Evolutionary conservation across 73 alveolate species (phyloP).

Genomic region (Blepharisma japonicum): DNA sequence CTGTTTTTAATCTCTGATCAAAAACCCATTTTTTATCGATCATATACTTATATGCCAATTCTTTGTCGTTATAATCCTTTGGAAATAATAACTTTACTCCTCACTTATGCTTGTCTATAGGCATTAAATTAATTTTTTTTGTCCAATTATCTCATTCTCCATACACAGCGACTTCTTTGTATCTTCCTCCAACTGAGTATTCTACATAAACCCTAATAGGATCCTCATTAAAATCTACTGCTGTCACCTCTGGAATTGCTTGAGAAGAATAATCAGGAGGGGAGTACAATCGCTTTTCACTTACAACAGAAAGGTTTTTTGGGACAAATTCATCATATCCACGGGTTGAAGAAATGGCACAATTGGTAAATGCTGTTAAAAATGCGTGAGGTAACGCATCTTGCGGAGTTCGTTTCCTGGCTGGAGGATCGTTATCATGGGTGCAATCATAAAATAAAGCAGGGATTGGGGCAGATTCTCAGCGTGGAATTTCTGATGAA

Average conservation of each 20-base stretch:
- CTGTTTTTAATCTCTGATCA: background rate
- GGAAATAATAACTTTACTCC: background rate
- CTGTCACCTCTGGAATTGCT: background rate
- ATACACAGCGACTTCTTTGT: background rate
- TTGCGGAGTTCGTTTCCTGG: slow-evolving; percentile 40
- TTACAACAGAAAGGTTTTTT: slow-evolving; percentile 1
- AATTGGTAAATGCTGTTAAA: background rate
- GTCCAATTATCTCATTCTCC: background rate
- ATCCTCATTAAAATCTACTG: no score
- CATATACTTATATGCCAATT: background rate
- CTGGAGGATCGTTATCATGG: slow-evolving; percentile 11
- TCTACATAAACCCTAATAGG: background rate
- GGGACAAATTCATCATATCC: slow-evolving; percentile 36
- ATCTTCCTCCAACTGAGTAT: background rate
- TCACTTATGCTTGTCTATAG: background rate
- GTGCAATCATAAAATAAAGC: slow-evolving; percentile 30
- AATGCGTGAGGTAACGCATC: background rate
- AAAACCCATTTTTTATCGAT: background rate
- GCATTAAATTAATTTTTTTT: background rate
- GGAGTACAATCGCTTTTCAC: slow-evolving; percentile 40
- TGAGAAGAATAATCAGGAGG: background rate
- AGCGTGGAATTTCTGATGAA: background rate
- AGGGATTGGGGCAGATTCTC: background rate
- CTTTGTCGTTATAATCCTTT: background rate
- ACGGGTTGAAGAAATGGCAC: slow-evolving; percentile 27